Conservation (phyloP, 768 basidiomycete species). For the Russula lepida region DNA sequence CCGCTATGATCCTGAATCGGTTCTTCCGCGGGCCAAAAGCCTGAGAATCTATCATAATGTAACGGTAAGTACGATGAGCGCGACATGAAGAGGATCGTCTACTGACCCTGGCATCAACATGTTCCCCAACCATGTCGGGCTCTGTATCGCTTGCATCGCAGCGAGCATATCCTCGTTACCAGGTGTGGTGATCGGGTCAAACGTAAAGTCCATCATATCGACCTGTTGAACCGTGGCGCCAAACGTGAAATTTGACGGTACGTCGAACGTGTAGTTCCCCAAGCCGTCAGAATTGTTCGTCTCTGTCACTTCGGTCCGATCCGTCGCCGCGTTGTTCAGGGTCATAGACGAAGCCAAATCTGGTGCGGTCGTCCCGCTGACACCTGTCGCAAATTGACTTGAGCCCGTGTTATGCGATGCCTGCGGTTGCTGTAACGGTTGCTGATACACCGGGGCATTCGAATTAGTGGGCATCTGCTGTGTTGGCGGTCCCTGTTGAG, state of each 20-base stretch:
- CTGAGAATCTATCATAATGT: constrained; percentile 9
- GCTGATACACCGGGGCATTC: neutral
- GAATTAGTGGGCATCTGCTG: constrained; percentile 3
- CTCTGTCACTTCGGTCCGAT: neutral
- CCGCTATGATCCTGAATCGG: neutral
- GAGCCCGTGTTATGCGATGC: neutral
- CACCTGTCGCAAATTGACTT: neutral
- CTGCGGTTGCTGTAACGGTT: neutral
- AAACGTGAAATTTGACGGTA: constrained; percentile 3
- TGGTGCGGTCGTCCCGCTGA: neutral
- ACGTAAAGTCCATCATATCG: constrained; percentile 13
- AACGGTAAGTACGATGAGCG: neutral
- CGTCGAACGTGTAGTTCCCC: constrained; percentile 1
- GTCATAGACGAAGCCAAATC: neutral
- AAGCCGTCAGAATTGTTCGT: neutral
- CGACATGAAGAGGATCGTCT: neutral
- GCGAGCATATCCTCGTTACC: constrained; percentile 47
- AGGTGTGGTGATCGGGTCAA: constrained; percentile 6
- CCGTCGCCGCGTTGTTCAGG: neutral
- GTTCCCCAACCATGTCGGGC: constrained; percentile 63
- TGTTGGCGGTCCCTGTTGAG: constrained; percentile 13
- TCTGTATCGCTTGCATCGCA: constrained; percentile 65
- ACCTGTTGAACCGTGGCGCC: neutral
- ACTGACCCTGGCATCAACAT: constrained; percentile 81
- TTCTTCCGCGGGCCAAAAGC: constrained; percentile 16